Base-by-base conservation (phyloP, 129 eudicot species). In the Heracleum sosnowskyi region DNA sequence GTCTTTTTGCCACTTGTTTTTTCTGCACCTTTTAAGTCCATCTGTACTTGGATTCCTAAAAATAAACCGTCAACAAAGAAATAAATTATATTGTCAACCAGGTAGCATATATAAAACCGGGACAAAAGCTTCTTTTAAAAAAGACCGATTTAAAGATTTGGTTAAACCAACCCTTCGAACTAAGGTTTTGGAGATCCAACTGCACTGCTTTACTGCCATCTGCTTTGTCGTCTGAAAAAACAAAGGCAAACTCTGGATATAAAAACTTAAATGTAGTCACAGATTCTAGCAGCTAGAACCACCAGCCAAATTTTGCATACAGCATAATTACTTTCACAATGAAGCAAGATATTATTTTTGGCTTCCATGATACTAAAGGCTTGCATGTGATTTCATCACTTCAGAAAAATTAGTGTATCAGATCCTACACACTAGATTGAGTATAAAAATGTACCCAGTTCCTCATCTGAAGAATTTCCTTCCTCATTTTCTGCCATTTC, bases 381-480 rank as follows among this genome's bases (percentile, higher is more conserved):
- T n/a, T 24, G 31, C 34, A 39, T 72, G 29, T 41, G 10, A 39
- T 72, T 72, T 11, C 76, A 72, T 72, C 53, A 24, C 13, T 12
- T 41, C 8, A 72, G 16, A 72, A 39, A 41, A 37, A 39, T 37
- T 26, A 40, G 8, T 41, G 4, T 42, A 72, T 26, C 47, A 70
- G 47, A 70, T 72, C 31, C 45, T 39, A 12, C 34, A 71, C 7
- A 22, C 34, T 9, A 69, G 29, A n/a, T 46, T 11, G 17, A n/a
- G 64, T 34, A 76, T 57, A 75, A 53, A 41, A 62, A n/a, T 11
- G 22, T 87, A 96, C 99, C 99, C 36, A 74, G 68, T 55, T 92
- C 97, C 79, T 96, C 99, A 41, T 96, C 99, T 6, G 97, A 90
- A 82, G 85, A 79, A 82, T 83, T 87, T 73, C 86, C 94, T 71